Conservation (phyloP, 2,329 filamentous ascomycete species). For the Talaromyces albobiverticillius region DNA sequence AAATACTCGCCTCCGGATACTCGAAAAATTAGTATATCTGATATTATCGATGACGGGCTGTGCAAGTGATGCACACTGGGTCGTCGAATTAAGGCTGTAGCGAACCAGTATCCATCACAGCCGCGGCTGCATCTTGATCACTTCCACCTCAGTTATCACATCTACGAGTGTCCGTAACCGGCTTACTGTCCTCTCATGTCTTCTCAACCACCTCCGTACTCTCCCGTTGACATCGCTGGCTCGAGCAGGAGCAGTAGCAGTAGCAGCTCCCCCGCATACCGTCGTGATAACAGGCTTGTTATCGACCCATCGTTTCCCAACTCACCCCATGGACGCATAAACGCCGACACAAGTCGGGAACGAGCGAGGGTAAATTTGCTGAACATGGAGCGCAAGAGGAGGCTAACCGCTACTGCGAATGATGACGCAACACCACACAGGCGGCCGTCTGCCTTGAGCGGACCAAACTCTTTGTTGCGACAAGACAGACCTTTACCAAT, state of each 20-base stretch:
- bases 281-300: slow-evolving; percentile 2
- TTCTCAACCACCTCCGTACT: background rate
- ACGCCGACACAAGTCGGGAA: background rate
- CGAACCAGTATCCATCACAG: too few relatives aligned
- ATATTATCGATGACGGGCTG: too few relatives aligned
- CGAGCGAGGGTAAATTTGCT: slow-evolving; percentile 1
- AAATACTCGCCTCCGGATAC: background rate
- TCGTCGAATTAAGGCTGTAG: too few relatives aligned
- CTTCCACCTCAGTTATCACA: background rate
- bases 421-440: slow-evolving; percentile 25
- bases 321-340: background rate
- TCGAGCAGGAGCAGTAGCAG: too few relatives aligned
- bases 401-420: slow-evolving; percentile 36
- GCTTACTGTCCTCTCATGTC: background rate
- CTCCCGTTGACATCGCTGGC: slow-evolving; percentile 7
- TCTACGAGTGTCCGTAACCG: background rate
- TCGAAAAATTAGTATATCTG: too few relatives aligned
- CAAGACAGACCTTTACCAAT: slow-evolving; percentile 21
- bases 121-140: background rate
- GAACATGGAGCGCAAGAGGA: slow-evolving; percentile 40
- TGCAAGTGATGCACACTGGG: too few relatives aligned
- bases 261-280: background rate
- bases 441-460: slow-evolving; percentile 13
- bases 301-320: background rate
- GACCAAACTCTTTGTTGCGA: slow-evolving; percentile 16